Conservation (phyloP, 148 eudicot species). For the Amaranthus hypochondriacus region DNA sequence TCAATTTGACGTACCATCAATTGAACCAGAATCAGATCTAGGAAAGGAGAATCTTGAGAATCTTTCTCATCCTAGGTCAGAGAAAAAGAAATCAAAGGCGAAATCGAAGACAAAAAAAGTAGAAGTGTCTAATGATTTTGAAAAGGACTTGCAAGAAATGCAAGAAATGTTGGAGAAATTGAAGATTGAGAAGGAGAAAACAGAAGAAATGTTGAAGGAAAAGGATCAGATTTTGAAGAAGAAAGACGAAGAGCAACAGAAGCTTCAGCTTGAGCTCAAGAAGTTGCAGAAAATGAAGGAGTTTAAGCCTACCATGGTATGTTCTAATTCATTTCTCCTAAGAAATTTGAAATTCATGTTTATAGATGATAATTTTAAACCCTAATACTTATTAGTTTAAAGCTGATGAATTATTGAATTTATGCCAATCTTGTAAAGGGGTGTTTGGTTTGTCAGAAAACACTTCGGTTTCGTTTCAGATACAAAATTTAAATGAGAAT, state of each 20-base stretch:
- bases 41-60: constrained; percentile 58
- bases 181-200: constrained; percentile 77
- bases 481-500: too few relatives aligned
- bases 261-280: constrained; percentile 63
- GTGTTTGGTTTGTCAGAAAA: too few relatives aligned
- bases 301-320: constrained; percentile 78
- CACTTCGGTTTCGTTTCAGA: too few relatives aligned
- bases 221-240: constrained; percentile 57
- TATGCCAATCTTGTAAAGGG: too few relatives aligned
- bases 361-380: not conserved
- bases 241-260: constrained; percentile 70
- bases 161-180: constrained; percentile 67
- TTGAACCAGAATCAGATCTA: constrained; percentile 24
- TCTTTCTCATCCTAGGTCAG: constrained; percentile 39
- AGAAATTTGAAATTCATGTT: too few relatives aligned
- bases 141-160: constrained; percentile 74
- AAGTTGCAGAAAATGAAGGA: constrained; percentile 91
- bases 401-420: too few relatives aligned
- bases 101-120: constrained; percentile 27
- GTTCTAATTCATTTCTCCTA: not conserved
- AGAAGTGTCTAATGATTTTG: constrained; percentile 31
- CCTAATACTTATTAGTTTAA: too few relatives aligned
- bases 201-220: constrained; percentile 72
- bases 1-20: constrained; percentile 18
- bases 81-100: constrained; percentile 46